Percentiles rank a stretch among this genome's conserved stretches.
Evolutionary conservation across 768 basidiomycete species (phyloP).

Genomic region (Gymnopilus junonius): DNA sequence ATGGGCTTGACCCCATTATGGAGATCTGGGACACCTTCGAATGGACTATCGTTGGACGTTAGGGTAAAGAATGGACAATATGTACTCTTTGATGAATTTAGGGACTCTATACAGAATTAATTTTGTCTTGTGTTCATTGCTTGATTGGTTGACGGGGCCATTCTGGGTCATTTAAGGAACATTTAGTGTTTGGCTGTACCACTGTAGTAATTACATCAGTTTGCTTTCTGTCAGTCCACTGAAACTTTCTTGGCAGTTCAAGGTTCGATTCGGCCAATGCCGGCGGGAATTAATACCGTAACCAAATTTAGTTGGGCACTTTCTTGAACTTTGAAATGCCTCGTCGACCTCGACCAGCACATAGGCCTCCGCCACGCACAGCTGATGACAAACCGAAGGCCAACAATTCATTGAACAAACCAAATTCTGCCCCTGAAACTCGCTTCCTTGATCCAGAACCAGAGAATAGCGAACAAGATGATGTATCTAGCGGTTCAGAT

Average conservation of each 20-base stretch:
- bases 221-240: no score
- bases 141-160: no score
- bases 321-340: slow-evolving; percentile 21
- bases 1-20: slow-evolving; percentile 69
- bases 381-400: not conserved
- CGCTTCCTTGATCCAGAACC: slow-evolving; percentile 12
- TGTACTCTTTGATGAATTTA: slow-evolving; percentile 44
- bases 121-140: not conserved
- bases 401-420: not conserved
- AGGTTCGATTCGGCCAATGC: no score
- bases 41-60: slow-evolving; percentile 66
- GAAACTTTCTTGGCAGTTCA: no score
- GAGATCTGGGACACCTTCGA: slow-evolving; percentile 53
- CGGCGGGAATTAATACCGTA: no score
- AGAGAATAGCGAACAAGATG: slow-evolving; percentile 3
- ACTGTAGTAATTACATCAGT: no score
- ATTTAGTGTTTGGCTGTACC: no score
- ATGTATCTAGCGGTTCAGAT: slow-evolving; percentile 10
- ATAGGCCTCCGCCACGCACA: slow-evolving; percentile 15
- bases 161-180: no score
- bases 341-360: slow-evolving; percentile 28
- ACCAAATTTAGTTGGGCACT: not conserved
- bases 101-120: not conserved
- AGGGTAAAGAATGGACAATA: slow-evolving; percentile 60
- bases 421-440: not conserved